These are phyloP conservation scores for Tritrichomonas musculus DNA, from an alignment of 208 protist genomes.

Conservation along the genomic window DNA sequence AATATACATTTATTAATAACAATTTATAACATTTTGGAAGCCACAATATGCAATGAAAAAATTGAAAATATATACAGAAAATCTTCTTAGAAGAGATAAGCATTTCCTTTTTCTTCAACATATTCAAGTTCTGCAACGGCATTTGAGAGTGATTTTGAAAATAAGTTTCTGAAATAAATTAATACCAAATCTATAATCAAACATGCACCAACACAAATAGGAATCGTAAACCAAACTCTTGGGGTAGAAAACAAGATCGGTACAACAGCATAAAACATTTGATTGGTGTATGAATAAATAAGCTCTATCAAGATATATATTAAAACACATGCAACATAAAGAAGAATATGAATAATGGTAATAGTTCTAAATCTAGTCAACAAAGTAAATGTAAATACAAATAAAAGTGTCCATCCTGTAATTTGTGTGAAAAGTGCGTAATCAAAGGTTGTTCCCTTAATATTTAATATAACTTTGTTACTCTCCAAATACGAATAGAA, in stretches of 20 bases:
- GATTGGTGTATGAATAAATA: background rate
- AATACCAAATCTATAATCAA: background rate
- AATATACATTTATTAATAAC: too few relatives aligned
- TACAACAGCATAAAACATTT: background rate
- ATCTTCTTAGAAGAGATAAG: too few relatives aligned
- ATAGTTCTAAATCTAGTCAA: background rate
- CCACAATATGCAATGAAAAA: too few relatives aligned
- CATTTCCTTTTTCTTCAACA: background rate
- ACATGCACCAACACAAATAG: background rate
- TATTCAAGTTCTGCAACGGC: background rate
- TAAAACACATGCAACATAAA: background rate
- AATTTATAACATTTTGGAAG: too few relatives aligned
- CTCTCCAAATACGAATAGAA: constrained; percentile 2
- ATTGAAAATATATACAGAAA: too few relatives aligned
- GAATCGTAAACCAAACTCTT: background rate
- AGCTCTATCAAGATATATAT: background rate
- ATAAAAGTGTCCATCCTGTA: background rate
- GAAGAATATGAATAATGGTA: background rate
- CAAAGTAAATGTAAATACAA: background rate
- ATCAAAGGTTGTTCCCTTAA: background rate
- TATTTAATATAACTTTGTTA: background rate
- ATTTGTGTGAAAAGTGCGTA: background rate
- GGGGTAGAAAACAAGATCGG: background rate
- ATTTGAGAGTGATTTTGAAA: background rate
- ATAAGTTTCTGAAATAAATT: background rate